These are phyloP conservation scores for Neurospora sp. DNA, from an alignment of 495 filamentous ascomycete genomes.

Conservation along the genomic window DNA sequence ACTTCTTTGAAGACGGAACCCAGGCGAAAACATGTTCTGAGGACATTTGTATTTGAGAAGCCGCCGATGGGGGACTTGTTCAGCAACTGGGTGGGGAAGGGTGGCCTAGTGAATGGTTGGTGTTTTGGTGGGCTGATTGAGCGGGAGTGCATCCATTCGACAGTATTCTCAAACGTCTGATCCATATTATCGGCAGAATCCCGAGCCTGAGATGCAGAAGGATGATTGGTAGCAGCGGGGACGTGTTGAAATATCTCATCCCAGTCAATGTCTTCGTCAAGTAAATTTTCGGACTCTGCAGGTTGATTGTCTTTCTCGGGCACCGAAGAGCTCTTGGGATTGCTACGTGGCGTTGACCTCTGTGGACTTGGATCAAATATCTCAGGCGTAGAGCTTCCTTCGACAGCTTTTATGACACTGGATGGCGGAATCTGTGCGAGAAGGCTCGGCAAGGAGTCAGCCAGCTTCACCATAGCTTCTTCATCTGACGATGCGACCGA, in stretches of 20 bases:
- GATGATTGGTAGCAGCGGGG: slow-evolving; percentile 3
- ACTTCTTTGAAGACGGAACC: slow-evolving; percentile 44
- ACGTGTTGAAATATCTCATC: slow-evolving; percentile 16
- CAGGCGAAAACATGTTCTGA: slow-evolving; percentile 53
- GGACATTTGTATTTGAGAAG: slow-evolving; percentile 31
- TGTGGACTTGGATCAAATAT: slow-evolving; percentile 7
- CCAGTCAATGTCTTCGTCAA: slow-evolving; percentile 31
- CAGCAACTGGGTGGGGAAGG: slow-evolving; percentile 37
- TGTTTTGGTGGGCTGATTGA: neutral
- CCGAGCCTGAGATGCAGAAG: neutral
- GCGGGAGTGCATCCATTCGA: neutral
- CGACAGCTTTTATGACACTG: slow-evolving; percentile 7
- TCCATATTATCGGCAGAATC: neutral
- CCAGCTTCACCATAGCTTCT: slow-evolving; percentile 5
- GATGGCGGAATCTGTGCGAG: slow-evolving; percentile 1
- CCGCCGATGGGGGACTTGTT: slow-evolving; percentile 45
- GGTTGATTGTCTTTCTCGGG: neutral
- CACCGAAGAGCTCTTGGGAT: neutral
- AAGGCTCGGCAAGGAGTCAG: neutral
- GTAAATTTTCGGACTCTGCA: slow-evolving; percentile 14
- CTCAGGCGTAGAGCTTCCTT: neutral
- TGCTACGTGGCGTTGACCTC: slow-evolving; percentile 1
- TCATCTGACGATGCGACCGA: slow-evolving; percentile 5
- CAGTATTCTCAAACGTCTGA: neutral
- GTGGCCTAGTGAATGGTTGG: slow-evolving; percentile 33